Conservation (phyloP, 371 early-diverging fungal species). For the Zancudomyces culisetae region DNA sequence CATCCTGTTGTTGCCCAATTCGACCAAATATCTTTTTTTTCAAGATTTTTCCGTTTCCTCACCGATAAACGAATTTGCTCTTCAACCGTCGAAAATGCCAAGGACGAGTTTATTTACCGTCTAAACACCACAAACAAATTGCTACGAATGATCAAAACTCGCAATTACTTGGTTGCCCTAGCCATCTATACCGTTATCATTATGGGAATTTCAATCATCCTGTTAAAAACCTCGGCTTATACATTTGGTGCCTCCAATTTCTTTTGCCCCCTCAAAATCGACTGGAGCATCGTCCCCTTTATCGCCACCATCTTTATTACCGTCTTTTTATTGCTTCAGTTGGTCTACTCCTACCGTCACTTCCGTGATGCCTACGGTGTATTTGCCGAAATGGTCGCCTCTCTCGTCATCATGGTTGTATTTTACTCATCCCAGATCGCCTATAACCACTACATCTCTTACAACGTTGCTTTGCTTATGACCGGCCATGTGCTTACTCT, state of each 20-base stretch:
- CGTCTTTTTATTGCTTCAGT: not conserved
- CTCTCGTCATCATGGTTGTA: not conserved
- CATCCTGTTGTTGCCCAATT: no score
- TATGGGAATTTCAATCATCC: not conserved
- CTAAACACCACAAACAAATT: not conserved
- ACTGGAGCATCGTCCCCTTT: not conserved
- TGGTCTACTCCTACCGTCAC: not conserved
- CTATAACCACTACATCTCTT: slow-evolving; percentile 3
- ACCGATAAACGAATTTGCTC: not conserved
- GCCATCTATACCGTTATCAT: not conserved
- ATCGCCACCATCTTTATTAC: not conserved
- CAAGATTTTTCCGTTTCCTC: not conserved
- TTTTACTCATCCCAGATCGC: not conserved
- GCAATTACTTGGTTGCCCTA: not conserved
- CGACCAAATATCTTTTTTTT: not conserved
- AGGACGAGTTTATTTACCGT: not conserved
- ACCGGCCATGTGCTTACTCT: slow-evolving; percentile 4
- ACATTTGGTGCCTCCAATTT: not conserved
- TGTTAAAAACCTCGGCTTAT: not conserved
- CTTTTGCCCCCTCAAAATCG: not conserved
- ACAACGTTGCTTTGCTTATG: not conserved
- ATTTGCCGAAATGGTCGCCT: not conserved
- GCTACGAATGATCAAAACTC: not conserved
- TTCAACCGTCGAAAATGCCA: not conserved
- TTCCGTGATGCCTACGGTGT: slow-evolving; percentile 5